Conservation (phyloP, 140 eudicot genomes). For the Erigeron philadelphicus region DNA sequence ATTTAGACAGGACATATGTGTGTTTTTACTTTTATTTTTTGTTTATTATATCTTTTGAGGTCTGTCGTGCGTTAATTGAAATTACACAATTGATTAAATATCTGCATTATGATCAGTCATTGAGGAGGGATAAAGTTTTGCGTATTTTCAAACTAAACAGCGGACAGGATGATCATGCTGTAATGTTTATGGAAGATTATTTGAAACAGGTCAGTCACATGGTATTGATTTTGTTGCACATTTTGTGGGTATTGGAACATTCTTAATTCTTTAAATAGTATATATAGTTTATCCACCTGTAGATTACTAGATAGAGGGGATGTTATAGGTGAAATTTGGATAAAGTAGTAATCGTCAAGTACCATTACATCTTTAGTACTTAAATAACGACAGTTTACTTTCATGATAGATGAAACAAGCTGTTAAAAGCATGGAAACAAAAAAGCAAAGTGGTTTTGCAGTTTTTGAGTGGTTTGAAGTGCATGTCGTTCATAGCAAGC, state of each 20-base stretch:
- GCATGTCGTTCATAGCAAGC: constrained; percentile 62
- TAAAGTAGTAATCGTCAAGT: constrained; percentile 2
- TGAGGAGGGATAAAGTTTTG: constrained; percentile 66
- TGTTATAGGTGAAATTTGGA: not conserved
- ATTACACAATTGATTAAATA: constrained; percentile 9
- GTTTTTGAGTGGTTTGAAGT: constrained; percentile 90
- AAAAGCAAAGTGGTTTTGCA: constrained; percentile 46
- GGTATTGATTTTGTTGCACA: constrained; percentile 6
- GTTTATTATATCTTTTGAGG: not conserved
- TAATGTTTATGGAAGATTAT: constrained; percentile 87
- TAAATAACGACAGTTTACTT: not conserved
- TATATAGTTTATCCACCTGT: not conserved
- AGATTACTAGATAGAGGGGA: not conserved
- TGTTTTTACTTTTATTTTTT: not conserved
- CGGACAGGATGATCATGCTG: constrained; percentile 96
- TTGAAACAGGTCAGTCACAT: constrained; percentile 52
- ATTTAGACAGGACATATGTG: not conserved
- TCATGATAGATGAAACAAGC: constrained; percentile 62
- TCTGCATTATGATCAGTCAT: constrained; percentile 44
- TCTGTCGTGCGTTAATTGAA: not conserved
- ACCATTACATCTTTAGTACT: not conserved
- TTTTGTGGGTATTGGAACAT: not conserved
- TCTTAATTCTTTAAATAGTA: not conserved
- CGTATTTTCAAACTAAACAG: constrained; percentile 80
- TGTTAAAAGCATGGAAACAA: constrained; percentile 54